phyloP scores from a whole-genome alignment of 2,329 filamentous ascomycete genomes.

The Penicillium concentricum region DNA sequence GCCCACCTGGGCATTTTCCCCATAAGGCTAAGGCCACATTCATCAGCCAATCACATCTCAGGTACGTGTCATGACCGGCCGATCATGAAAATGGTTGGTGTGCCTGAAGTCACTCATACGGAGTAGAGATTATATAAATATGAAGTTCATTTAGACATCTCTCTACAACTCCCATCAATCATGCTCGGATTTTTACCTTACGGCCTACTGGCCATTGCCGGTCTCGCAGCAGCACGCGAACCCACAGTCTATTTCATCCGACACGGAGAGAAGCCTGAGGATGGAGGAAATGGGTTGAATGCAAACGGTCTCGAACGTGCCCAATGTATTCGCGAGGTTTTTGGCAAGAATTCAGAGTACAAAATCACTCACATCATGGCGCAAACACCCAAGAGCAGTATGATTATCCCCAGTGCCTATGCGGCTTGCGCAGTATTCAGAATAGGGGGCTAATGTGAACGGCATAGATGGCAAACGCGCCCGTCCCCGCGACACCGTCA shows the following conservation, averaged over 20 bases:
- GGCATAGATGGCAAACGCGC: slow-evolving; percentile 49
- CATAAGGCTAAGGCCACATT: neutral
- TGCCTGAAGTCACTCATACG: neutral
- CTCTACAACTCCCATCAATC: too few relatives aligned
- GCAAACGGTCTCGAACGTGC: slow-evolving; percentile 55
- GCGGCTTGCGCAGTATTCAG: neutral
- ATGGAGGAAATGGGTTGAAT: slow-evolving; percentile 52
- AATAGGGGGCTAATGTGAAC: slow-evolving; percentile 14
- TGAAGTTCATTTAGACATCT: too few relatives aligned
- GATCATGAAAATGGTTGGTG: neutral
- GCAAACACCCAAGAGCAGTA: slow-evolving; percentile 50
- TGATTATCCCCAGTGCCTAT: slow-evolving; percentile 6
- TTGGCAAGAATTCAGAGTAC: slow-evolving; percentile 53
- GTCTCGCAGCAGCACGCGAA: slow-evolving; percentile 17
- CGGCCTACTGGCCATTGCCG: slow-evolving; percentile 10
- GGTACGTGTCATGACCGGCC: neutral
- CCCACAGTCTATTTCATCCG: slow-evolving; percentile 63
- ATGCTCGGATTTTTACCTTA: neutral
- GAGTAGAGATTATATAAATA: too few relatives aligned
- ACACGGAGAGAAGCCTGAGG: slow-evolving; percentile 61
- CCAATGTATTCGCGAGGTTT: slow-evolving; percentile 59
- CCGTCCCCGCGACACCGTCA: slow-evolving; percentile 58
- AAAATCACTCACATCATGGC: slow-evolving; percentile 61
- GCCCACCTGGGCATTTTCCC: neutral
- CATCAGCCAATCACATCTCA: neutral